Evolutionary conservation across 257 asterid species (phyloP), one percentile per base, ranked within the genome.

Genomic region (Avicennia marina): DNA sequence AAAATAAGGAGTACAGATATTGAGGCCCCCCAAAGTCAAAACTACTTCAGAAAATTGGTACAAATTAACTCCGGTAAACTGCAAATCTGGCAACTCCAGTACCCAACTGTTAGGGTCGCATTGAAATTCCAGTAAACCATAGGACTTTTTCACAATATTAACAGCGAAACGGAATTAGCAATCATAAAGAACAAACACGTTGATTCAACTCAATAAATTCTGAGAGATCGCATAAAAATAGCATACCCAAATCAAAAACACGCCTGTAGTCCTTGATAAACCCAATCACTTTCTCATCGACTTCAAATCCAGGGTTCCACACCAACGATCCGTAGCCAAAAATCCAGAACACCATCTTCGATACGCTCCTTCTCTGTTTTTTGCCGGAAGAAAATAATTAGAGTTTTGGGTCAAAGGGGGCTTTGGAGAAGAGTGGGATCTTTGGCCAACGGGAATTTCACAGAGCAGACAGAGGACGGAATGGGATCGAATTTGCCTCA

Each of bases 221-320:
- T n/a, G n/a, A n/a, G n/a, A n/a, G n/a, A n/a, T n/a, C n/a, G n/a
- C n/a, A n/a, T n/a, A n/a, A n/a, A n/a, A n/a, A n/a, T n/a, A n/a
- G n/a, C 80, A 41, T 72, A 90, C 98, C 98, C 38, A 90, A 80
- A 81, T 90, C 94, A 36, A 90, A 90, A 25, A 90, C 96, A 26
- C 98, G 90, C 60, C 75, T 71, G 75, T 90, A 90, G 62, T 74
- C 88, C 87, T 78, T 86, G 63, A 90, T 84, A 68, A 69, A 86
- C 58, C 97, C 97, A 41, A 90, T 65, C 42, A 84, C 67, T 70
- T 87, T 87, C 62, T 87, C 95, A 59, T 90, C 98, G 26, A 75
- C 93, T 53, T 82, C 84, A 45, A 90, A 90, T 18, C 96, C 98
- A 4, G 98, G 96, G 78, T 90, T 90, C 98, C 98, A 90, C 40